Evolutionary conservation across 805 yeast species (phyloP).

Genomic region (Ogataea methanolica): DNA sequence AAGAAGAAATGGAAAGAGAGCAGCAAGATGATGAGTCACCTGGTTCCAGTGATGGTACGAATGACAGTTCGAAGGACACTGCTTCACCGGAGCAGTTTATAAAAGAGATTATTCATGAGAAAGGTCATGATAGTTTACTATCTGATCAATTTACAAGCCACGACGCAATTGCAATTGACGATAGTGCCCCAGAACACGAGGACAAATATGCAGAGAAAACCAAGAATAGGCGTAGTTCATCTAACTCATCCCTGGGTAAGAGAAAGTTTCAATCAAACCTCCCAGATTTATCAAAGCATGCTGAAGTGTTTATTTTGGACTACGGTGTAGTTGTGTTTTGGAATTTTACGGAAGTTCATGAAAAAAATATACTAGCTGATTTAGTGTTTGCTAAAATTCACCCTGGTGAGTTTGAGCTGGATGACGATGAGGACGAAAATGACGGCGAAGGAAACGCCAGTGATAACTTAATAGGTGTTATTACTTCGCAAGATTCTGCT

Average conservation of each 20-base stretch:
- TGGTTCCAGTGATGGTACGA: background rate
- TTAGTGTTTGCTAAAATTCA: conserved; percentile 59
- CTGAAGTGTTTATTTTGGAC: conserved; percentile 83
- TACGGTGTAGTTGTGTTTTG: conserved; percentile 98
- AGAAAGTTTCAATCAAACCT: conserved; percentile 15
- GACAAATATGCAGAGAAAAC: background rate
- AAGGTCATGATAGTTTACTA: background rate
- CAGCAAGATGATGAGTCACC: background rate
- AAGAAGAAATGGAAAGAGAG: conserved; percentile 14
- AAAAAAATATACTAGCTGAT: conserved; percentile 90
- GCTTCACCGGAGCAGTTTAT: no score
- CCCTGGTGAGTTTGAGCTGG: conserved; percentile 39
- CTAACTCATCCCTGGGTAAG: conserved; percentile 9
- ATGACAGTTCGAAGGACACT: no score
- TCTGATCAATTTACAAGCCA: background rate
- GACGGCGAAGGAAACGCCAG: conserved; percentile 18
- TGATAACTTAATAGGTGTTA: background rate
- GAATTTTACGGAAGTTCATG: conserved; percentile 92
- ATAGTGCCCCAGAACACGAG: background rate
- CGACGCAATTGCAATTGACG: background rate
- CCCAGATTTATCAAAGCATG: conserved; percentile 57
- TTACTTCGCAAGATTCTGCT: background rate
- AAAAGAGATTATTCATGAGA: background rate
- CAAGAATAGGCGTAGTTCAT: conserved; percentile 8
- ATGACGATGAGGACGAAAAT: conserved; percentile 36